These are phyloP conservation scores for Fistulinella prunicolor DNA, from an alignment of 768 basidiomycete species.

Conservation along the genomic window DNA sequence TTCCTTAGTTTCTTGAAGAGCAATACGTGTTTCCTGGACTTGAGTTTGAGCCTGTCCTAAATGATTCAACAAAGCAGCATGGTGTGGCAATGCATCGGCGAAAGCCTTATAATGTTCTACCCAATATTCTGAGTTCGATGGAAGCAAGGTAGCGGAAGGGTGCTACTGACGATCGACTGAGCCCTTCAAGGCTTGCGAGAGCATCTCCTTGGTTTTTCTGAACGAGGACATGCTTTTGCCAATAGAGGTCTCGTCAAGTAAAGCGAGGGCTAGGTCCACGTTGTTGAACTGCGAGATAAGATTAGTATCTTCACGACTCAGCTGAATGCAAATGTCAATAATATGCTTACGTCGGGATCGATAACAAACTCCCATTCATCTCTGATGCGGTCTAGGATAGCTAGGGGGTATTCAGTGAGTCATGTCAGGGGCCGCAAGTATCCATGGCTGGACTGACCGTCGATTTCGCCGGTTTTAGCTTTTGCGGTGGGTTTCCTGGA, in stretches of 20 bases:
- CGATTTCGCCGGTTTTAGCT: constrained; percentile 75
- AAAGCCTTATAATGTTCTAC: constrained; percentile 93
- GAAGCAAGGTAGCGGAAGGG: constrained; percentile 1
- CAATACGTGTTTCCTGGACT: constrained; percentile 63
- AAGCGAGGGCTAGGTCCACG: constrained; percentile 87
- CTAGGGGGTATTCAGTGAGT: constrained; percentile 36
- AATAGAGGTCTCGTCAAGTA: constrained; percentile 72
- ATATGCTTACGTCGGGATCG: constrained; percentile 66
- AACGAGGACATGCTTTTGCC: constrained; percentile 81
- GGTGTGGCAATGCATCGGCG: constrained; percentile 90
- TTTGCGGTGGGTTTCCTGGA: constrained; percentile 51
- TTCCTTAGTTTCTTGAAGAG: constrained; percentile 78
- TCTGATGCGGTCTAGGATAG: constrained; percentile 80
- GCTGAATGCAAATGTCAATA: not conserved
- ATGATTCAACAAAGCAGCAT: constrained; percentile 72
- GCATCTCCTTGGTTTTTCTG: constrained; percentile 66
- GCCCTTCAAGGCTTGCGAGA: constrained; percentile 78
- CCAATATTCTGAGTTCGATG: constrained; percentile 7
- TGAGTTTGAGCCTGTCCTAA: constrained; percentile 73
- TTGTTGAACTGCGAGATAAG: constrained; percentile 72
- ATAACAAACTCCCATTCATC: constrained; percentile 90
- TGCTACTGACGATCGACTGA: constrained; percentile 77
- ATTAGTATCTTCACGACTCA: constrained; percentile 6
- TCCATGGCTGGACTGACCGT: constrained; percentile 52
- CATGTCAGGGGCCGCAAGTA: not conserved